Evolutionary conservation across 805 yeast genomes (phyloP), one percentile per base, ranked within the genome.

Genomic region (Spathaspora passalidarum): DNA sequence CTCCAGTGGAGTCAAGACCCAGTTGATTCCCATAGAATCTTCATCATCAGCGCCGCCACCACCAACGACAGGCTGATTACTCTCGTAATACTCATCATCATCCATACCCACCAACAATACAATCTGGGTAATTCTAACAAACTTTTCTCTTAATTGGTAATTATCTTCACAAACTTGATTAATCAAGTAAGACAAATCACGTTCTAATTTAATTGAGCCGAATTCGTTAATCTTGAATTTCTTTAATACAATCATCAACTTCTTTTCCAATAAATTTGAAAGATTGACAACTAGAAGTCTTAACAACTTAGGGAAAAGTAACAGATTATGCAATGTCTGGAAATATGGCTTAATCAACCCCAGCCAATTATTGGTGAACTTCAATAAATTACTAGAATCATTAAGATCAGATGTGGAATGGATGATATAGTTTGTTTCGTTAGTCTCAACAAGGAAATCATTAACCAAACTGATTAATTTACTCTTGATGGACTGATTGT

Each of bases 61-160:
- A 21, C 14, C 26, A 14, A 11, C 42, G 9, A 42, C 42, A 40
- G 51, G 50, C 37, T 56, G 56, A 36, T 53, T 43, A 49, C 72
- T 68, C 52, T 69, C 65, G 32, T 66, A 73, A 45, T 72, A 72
- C 53, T 72, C 77, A 32, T 72, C 77, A 48, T 86, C 91, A 54
- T 89, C 97, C 66, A 89, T 76, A 4, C 96, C 94, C 35, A 90
- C 71, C 38, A 89, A 72, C 72, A 88, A 78, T 17, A 89, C 86
- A 37, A 94, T 75, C 61, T 92, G 98, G 0, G 96, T 89, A 5
- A 89, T 81, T 48, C 89, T 73, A 6, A 86, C 75, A 59, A 92
- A 92, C 54, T 80, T 79, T 49, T 88, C 94, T 49, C 97, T 73
- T 54, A 90, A 67, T 29, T 78, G 77, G 63, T 90, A 92, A 57